Base-by-base conservation (phyloP, 805 yeast species). In the Ogataea corticis region DNA sequence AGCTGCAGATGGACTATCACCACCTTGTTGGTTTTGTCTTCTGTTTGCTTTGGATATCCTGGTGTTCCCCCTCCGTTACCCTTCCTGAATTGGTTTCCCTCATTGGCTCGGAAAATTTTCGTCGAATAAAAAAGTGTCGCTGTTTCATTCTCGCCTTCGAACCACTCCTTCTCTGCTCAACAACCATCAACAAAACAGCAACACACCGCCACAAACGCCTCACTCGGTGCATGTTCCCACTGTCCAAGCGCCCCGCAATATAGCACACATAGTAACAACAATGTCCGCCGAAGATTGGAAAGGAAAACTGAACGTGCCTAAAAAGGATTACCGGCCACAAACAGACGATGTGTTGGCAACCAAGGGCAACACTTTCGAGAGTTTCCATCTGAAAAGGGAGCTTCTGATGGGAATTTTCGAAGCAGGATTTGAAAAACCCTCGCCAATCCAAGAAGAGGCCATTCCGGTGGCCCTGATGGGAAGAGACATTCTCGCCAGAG, bases 351-450 rank as follows among this genome's bases (percentile, higher is more conserved):
- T 94, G 44, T 77, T 88, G 41, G 87, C 81, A 57, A 90, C 96
- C 33, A 87, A 88, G 60, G 98, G 97, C 45, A 84, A 83, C 58
- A 75, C 87, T 15, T 94, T 94, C 63, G 99, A 94, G 69, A 96
- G 90, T 63, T 89, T 91, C 69, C 83, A 82, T 61, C 79, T 94
- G 58, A 90, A 89, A 67, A 82, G 99, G 69, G 96, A 94, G 63
- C 76, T 94, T 49, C 73, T 94, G 63, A 94, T 94, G 99, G 99
- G 99, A 29, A 92, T 94, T 54, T 94, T 91, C 66, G 99, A 94
- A 69, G 98, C 98, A 1, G 99, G 99, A 40, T 94, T 94, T 63
- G 99, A 94, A 67, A 89, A 87, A 62, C 99, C 99, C 5, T 87
- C 96, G 25, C 99, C 99, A 15, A 90, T 94, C 63, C 99, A 94